Percentiles rank a stretch among this genome's conserved stretches.
These are phyloP conservation scores for Hamamelis virginiana DNA, from an alignment of 164 flowering plant species.

Conservation along the genomic window DNA sequence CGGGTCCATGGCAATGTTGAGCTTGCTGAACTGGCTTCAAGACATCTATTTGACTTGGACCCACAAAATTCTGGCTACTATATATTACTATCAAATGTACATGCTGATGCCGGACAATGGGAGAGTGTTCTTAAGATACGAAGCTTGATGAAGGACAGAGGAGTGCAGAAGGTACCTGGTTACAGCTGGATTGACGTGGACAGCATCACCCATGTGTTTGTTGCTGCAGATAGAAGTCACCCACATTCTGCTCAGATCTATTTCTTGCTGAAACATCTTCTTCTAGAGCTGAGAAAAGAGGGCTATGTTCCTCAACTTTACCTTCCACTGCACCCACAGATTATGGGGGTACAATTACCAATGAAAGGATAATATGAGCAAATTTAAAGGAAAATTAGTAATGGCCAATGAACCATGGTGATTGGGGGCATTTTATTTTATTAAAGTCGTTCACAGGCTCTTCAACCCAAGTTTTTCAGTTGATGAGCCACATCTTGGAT, in stretches of 20 bases:
- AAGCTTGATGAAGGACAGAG: constrained; percentile 64
- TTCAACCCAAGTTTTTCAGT: neutral
- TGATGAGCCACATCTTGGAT: neutral
- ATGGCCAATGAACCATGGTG: neutral
- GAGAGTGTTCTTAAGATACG: constrained; percentile 48
- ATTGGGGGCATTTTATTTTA: neutral
- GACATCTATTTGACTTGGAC: constrained; percentile 58
- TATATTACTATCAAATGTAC: constrained; percentile 61
- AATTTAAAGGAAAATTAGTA: neutral
- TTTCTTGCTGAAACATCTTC: constrained; percentile 43
- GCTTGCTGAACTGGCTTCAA: constrained; percentile 68
- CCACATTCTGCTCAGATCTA: constrained; percentile 53
- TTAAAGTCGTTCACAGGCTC: neutral
- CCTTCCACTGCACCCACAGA: constrained; percentile 23
- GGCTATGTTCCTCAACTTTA: constrained; percentile 58
- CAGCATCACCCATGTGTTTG: constrained; percentile 53
- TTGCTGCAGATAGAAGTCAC: constrained; percentile 65
- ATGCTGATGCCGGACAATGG: constrained; percentile 76
- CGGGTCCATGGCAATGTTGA: constrained; percentile 66
- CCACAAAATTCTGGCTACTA: constrained; percentile 81
- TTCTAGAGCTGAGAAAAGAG: constrained; percentile 54
- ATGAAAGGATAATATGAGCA: constrained; percentile 1
- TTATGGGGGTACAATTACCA: constrained; percentile 2
- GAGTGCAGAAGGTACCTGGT: constrained; percentile 77
- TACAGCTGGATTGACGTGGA: constrained; percentile 78